phyloP scores from a whole-genome alignment of 495 filamentous ascomycete genomes.

The Neurospora terricola region DNA sequence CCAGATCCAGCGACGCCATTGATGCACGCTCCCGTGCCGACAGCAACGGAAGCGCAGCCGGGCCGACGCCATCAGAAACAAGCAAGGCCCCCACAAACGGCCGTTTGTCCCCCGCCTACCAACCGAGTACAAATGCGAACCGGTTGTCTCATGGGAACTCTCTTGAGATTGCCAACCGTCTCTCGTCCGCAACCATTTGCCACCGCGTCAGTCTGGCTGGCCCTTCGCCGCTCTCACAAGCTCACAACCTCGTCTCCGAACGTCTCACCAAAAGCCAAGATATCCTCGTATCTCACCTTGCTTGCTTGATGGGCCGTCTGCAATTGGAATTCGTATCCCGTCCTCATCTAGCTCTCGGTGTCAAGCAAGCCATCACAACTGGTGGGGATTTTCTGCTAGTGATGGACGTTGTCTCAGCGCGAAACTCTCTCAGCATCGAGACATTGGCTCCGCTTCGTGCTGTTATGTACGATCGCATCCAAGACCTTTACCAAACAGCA shows the following conservation, averaged over 20 bases:
- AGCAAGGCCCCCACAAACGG: slow-evolving; percentile 25
- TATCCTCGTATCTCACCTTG: slow-evolving; percentile 75
- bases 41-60: slow-evolving; percentile 19
- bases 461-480: slow-evolving; percentile 70
- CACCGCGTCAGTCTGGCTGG: slow-evolving; percentile 44
- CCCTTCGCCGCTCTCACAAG: slow-evolving; percentile 29
- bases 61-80: slow-evolving; percentile 16
- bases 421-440: slow-evolving; percentile 55
- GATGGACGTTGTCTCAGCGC: slow-evolving; percentile 74
- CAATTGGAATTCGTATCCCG: slow-evolving; percentile 84
- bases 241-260: slow-evolving; percentile 44
- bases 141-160: slow-evolving; percentile 28
- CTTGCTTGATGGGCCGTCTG: slow-evolving; percentile 82
- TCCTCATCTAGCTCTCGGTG: slow-evolving; percentile 58
- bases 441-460: slow-evolving; percentile 59
- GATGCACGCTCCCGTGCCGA: slow-evolving; percentile 30
- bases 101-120: slow-evolving; percentile 34
- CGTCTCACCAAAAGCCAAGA: slow-evolving; percentile 72
- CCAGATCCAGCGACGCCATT: slow-evolving; percentile 16
- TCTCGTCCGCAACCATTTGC: slow-evolving; percentile 39
- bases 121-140: slow-evolving; percentile 24
- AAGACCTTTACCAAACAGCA: slow-evolving; percentile 68
- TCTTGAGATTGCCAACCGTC: slow-evolving; percentile 18
- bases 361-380: slow-evolving; percentile 69
- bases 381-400: slow-evolving; percentile 68